These are phyloP conservation scores for Pisolithus thermaeus DNA, from an alignment of 1,284 basidiomycete species.

Conservation along the genomic window DNA sequence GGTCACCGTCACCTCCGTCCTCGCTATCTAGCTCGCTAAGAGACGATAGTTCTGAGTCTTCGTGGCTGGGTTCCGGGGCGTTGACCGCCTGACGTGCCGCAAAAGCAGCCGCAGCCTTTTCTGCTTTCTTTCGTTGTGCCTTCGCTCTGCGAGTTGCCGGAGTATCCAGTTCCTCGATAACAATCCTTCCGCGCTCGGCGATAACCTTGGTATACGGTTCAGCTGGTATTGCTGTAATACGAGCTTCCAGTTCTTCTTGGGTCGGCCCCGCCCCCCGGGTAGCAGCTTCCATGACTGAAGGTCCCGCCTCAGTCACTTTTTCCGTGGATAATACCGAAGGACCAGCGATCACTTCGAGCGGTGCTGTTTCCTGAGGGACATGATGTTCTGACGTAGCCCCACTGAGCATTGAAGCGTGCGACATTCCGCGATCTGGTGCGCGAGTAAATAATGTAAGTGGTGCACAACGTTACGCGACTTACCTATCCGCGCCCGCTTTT, in stretches of 20 bases:
- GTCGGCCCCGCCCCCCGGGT: constrained; percentile 3
- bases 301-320: constrained; percentile 13
- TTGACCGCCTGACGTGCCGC: constrained; percentile 2
- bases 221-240: constrained; percentile 25
- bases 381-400: constrained; percentile 47
- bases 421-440: constrained; percentile 34
- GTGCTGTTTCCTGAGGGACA: constrained; percentile 24
- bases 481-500: constrained; percentile 53
- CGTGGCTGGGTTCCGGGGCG: constrained; percentile 11
- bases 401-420: constrained; percentile 46
- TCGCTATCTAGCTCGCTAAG: constrained; percentile 27
- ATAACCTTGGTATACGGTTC: constrained; percentile 27
- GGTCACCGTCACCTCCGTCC: constrained; percentile 13
- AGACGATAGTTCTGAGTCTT: constrained; percentile 24
- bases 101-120: constrained; percentile 26
- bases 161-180: constrained; percentile 66
- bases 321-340: constrained; percentile 21
- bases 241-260: constrained; percentile 16
- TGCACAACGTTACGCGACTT: constrained; percentile 11
- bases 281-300: constrained; percentile 13
- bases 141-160: constrained; percentile 59
- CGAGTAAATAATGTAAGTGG: background rate
- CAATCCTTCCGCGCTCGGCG: constrained; percentile 38
- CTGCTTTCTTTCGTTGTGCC: constrained; percentile 40
- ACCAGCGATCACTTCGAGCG: constrained; percentile 16